Conservation (phyloP, 768 basidiomycete genomes). For the Rhodotorula kratochvilovae region DNA sequence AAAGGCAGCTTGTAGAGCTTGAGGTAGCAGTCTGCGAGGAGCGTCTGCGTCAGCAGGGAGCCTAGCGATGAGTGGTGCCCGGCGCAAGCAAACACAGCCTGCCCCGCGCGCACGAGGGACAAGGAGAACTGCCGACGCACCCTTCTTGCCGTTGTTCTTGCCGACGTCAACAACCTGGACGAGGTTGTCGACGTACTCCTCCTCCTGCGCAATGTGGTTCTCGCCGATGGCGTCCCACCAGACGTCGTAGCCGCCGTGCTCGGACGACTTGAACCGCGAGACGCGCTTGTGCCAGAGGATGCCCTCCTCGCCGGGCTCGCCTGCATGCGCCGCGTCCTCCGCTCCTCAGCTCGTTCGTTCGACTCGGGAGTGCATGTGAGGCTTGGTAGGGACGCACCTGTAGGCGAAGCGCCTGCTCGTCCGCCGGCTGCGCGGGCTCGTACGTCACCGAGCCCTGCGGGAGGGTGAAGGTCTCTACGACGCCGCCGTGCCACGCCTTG, state of each 20-base stretch:
- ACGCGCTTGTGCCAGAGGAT: conserved; percentile 36
- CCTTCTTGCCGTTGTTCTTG: conserved; percentile 22
- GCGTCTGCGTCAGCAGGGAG: no score
- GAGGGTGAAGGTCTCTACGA: conserved; percentile 22
- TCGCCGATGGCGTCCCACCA: conserved; percentile 26
- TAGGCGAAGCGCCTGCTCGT: neutral
- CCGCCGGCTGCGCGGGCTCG: neutral
- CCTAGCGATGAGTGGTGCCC: neutral
- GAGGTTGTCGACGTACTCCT: conserved; percentile 30
- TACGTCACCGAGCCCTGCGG: conserved; percentile 11
- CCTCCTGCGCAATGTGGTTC: conserved; percentile 26
- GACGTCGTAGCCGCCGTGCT: conserved; percentile 29
- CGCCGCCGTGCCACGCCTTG: conserved; percentile 22
- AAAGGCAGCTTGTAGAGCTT: conserved; percentile 36
- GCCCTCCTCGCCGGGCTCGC: conserved; percentile 17
- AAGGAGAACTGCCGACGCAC: conserved; percentile 1
- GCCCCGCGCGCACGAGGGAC: no score
- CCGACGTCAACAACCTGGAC: conserved; percentile 26
- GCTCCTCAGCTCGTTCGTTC: no score
- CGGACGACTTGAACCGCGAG: conserved; percentile 9
- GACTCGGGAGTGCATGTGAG: no score
- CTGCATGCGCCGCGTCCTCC: neutral
- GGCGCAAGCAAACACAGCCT: neutral
- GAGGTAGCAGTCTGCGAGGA: conserved; percentile 29
- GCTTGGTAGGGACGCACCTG: conserved; percentile 3